Conservation (phyloP, 495 filamentous ascomycete species). For the Penicillium longicatenatum region DNA sequence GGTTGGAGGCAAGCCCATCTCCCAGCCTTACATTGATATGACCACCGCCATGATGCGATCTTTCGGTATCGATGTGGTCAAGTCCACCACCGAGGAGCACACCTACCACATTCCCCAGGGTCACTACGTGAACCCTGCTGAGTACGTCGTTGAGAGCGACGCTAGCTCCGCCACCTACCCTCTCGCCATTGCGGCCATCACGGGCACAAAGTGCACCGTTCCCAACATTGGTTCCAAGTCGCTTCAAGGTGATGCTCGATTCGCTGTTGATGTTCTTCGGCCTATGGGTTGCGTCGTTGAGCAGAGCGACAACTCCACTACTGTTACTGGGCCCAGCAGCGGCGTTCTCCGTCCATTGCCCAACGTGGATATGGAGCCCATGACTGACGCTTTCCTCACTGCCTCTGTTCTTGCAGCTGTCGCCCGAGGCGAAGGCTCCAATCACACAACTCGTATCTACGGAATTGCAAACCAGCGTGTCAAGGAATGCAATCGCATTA, state of each 20-base stretch:
- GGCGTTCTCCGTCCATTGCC: constrained; percentile 70
- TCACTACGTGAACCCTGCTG: constrained; percentile 77
- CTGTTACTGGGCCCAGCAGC: constrained; percentile 81
- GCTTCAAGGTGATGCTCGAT: constrained; percentile 93
- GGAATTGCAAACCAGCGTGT: constrained; percentile 99
- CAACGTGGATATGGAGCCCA: constrained; percentile 96
- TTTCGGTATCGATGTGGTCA: constrained; percentile 82
- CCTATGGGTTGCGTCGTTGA: constrained; percentile 94
- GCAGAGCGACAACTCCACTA: constrained; percentile 84
- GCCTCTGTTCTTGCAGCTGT: constrained; percentile 92
- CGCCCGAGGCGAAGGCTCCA: constrained; percentile 59
- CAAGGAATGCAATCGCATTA: constrained; percentile 97
- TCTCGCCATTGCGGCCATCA: constrained; percentile 90
- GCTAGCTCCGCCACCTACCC: constrained; percentile 98
- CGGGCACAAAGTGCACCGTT: constrained; percentile 90
- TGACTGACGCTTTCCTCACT: constrained; percentile 98
- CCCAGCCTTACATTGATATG: constrained; percentile 98
- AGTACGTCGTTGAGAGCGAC: constrained; percentile 94
- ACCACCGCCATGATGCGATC: constrained; percentile 96
- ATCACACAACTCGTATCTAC: constrained; percentile 74
- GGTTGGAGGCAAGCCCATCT: constrained; percentile 93
- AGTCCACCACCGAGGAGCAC: constrained; percentile 73
- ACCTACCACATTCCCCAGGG: constrained; percentile 94
- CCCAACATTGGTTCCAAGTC: constrained; percentile 93
- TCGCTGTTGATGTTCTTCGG: constrained; percentile 84